Conservation (phyloP, 345 rosid species). For the Toxicodendron radicans region DNA sequence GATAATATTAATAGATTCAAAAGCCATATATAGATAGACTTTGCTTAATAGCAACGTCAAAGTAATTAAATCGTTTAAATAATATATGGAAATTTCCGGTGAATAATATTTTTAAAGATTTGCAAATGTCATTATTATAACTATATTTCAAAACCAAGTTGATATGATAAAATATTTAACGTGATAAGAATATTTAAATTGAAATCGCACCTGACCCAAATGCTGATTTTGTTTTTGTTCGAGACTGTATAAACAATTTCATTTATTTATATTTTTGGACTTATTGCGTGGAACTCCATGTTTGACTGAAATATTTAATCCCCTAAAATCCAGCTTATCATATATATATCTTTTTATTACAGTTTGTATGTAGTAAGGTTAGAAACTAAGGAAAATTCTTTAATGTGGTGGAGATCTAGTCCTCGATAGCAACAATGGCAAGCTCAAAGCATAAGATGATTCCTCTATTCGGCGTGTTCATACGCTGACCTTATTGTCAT, state of each 20-base stretch:
- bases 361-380: neutral
- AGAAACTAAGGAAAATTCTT: neutral
- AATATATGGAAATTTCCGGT: no score
- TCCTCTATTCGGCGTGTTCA: conserved; percentile 10
- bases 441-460: neutral
- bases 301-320: conserved; percentile 17
- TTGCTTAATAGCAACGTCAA: conserved; percentile 43
- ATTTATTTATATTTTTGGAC: conserved; percentile 11
- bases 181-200: neutral
- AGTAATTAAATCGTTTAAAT: conserved; percentile 8
- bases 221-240: conserved; percentile 13
- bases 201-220: neutral
- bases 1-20: neutral
- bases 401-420: neutral
- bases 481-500: neutral
- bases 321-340: conserved; percentile 2
- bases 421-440: neutral
- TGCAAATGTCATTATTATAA: neutral
- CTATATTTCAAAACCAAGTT: no score
- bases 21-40: neutral
- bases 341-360: neutral
- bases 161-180: neutral
- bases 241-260: conserved; percentile 19
- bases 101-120: neutral
- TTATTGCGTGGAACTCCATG: conserved; percentile 9